phyloP scores from a whole-genome alignment of 2,329 filamentous ascomycete genomes.

The Cladosporium sp. region DNA sequence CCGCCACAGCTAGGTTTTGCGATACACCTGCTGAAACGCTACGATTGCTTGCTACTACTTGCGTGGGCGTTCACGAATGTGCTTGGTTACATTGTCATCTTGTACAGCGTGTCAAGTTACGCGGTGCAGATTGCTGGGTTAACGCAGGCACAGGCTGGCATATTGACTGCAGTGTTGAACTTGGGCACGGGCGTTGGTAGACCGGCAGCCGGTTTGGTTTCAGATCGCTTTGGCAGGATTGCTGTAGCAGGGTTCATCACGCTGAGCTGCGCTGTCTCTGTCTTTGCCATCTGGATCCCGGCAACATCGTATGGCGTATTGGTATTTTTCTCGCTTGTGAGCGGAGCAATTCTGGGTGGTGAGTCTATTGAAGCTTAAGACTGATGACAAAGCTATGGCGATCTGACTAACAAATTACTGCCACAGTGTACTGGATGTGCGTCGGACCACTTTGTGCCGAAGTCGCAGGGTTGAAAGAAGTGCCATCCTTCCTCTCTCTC shows the following conservation, averaged over 20 bases:
- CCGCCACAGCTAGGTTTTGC: slow-evolving; percentile 35
- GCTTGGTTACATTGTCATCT: slow-evolving; percentile 46
- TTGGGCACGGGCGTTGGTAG: slow-evolving; percentile 46
- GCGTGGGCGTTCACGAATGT: slow-evolving; percentile 43
- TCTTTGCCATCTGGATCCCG: slow-evolving; percentile 46
- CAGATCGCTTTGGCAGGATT: slow-evolving; percentile 43
- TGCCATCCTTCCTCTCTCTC: slow-evolving; percentile 39
- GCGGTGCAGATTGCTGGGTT: slow-evolving; percentile 40
- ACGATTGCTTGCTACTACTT: slow-evolving; percentile 34
- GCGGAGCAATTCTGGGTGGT: slow-evolving; percentile 43
- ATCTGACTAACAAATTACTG: not conserved
- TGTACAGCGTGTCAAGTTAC: slow-evolving; percentile 47
- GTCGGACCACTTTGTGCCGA: slow-evolving; percentile 39
- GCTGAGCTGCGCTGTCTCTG: slow-evolving; percentile 35
- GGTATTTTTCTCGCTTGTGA: slow-evolving; percentile 41
- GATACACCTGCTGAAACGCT: slow-evolving; percentile 28
- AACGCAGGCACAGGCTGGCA: slow-evolving; percentile 35
- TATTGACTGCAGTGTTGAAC: slow-evolving; percentile 43
- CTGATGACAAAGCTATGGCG: no score
- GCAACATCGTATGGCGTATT: slow-evolving; percentile 40
- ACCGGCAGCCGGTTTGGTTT: slow-evolving; percentile 43
- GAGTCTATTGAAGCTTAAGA: not conserved
- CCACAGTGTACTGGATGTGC: slow-evolving; percentile 24
- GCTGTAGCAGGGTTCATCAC: slow-evolving; percentile 39
- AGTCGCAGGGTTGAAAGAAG: slow-evolving; percentile 37